A percentile compares a stretch with the other conserved stretches of the same genome.
Conservation (phyloP, 1,139 yeast genomes). For the Wickerhamomyces sp. region DNA sequence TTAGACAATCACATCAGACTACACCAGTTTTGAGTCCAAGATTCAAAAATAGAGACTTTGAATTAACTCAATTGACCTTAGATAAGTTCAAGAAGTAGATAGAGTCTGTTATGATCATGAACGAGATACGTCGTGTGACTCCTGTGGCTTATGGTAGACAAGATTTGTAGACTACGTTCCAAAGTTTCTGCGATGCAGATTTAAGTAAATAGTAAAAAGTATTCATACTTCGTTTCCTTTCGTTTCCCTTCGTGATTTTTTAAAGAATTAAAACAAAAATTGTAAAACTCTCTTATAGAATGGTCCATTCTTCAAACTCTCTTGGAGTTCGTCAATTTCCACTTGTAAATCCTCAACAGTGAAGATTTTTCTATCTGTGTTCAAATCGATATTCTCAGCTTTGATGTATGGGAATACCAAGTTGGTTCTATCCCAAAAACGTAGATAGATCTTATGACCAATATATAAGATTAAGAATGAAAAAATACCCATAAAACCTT, state of each 20-base stretch:
- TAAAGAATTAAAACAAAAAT: constrained; percentile 8
- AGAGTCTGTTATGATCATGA: neutral
- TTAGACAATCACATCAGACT: constrained; percentile 4
- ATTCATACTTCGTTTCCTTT: too few species aligned
- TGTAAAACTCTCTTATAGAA: constrained; percentile 4
- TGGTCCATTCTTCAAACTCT: constrained; percentile 5
- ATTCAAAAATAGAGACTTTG: neutral
- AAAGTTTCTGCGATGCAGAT: too few species aligned
- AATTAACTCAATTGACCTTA: neutral
- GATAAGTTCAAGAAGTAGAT: neutral
- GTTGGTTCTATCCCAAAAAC: constrained; percentile 26
- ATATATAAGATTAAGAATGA: constrained; percentile 38
- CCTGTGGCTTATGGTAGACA: too few species aligned
- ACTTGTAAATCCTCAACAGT: constrained; percentile 27
- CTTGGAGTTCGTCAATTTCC: constrained; percentile 12
- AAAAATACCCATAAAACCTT: constrained; percentile 46
- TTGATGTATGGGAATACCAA: constrained; percentile 30
- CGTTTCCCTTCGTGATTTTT: too few species aligned
- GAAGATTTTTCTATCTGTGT: constrained; percentile 43
- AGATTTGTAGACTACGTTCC: too few species aligned
- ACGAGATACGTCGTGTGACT: too few species aligned
- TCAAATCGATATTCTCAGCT: constrained; percentile 42
- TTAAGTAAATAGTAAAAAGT: too few species aligned
- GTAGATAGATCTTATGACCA: constrained; percentile 40
- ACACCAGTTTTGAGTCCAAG: constrained; percentile 13